phyloP scores from a whole-genome alignment of 192 early-diverging fungal species.

The Paraglomus occultum region DNA sequence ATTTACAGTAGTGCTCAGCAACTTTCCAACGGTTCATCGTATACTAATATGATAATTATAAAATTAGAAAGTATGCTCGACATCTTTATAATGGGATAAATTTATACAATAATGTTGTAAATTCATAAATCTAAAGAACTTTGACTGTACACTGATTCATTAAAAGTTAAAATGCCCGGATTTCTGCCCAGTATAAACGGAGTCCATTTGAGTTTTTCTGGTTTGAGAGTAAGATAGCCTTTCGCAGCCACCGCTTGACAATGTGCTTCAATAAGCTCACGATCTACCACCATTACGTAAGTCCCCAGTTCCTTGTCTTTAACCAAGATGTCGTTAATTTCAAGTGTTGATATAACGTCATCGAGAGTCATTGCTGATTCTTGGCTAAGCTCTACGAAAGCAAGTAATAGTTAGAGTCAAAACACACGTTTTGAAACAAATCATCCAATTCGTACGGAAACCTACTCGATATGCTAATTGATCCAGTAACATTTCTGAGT shows the following conservation, averaged over 20 bases:
- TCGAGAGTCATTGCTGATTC: constrained; percentile 75
- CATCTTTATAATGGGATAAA: too few species aligned
- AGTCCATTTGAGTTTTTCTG: constrained; percentile 66
- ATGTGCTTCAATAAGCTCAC: constrained; percentile 43
- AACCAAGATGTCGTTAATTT: constrained; percentile 51
- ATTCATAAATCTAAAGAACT: too few species aligned
- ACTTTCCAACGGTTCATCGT: too few species aligned
- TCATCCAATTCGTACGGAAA: neutral
- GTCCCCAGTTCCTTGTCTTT: constrained; percentile 35
- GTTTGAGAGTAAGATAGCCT: constrained; percentile 53
- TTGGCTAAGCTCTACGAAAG: constrained; percentile 54
- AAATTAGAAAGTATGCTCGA: too few species aligned
- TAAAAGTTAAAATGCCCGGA: too few species aligned
- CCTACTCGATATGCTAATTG: constrained; percentile 52
- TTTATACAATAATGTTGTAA: too few species aligned
- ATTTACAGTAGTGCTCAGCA: too few species aligned
- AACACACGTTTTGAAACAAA: neutral
- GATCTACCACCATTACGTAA: constrained; percentile 46
- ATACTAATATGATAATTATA: too few species aligned
- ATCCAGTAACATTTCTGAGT: constrained; percentile 51
- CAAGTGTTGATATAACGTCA: constrained; percentile 79
- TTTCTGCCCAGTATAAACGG: constrained; percentile 59
- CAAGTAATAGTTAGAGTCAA: neutral
- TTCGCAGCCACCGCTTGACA: constrained; percentile 44
- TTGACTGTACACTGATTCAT: too few species aligned